Evolutionary conservation across 257 asterid genomes (phyloP).

Genomic region (Salvia splendens): DNA sequence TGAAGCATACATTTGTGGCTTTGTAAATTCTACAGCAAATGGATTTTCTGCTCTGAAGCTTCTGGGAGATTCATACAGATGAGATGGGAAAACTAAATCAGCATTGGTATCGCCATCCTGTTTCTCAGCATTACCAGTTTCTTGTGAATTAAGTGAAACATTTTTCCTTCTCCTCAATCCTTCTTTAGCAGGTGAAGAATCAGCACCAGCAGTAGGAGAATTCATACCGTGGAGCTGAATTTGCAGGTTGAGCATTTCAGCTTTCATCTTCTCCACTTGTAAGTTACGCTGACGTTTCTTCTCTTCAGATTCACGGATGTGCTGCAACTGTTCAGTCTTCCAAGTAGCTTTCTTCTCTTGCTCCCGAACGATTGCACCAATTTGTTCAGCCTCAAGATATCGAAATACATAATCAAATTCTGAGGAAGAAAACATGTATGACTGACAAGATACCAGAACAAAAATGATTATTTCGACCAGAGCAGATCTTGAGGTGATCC

Average conservation of each 20-base stretch:
- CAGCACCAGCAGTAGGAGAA: constrained; percentile 50
- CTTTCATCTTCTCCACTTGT: constrained; percentile 99
- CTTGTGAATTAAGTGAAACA: constrained; percentile 46
- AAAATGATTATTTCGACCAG: constrained; percentile 92
- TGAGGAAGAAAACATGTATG: constrained; percentile 93
- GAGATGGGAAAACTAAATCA: constrained; percentile 48
- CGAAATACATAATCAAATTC: constrained; percentile 99
- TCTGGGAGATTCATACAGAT: constrained; percentile 64
- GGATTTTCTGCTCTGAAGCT: constrained; percentile 53
- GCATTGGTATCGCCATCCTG: constrained; percentile 47
- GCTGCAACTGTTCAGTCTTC: constrained; percentile 92
- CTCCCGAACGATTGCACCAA: constrained; percentile 93
- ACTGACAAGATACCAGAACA: constrained; percentile 87
- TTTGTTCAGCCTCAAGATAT: constrained; percentile 98
- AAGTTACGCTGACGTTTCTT: constrained; percentile 80
- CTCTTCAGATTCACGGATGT: constrained; percentile 89
- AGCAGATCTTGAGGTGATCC: constrained; percentile 97
- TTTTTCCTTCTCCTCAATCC: constrained; percentile 75
- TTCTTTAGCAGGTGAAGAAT: constrained; percentile 60
- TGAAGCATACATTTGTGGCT: constrained; percentile 50
- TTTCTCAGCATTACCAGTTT: constrained; percentile 52
- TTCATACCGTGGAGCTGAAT: constrained; percentile 80
- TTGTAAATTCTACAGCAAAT: constrained; percentile 49
- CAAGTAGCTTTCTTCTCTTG: constrained; percentile 97
- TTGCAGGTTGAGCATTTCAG: constrained; percentile 98